phyloP scores from a whole-genome alignment of 257 asterid species.

The Paulownia fortunei region DNA sequence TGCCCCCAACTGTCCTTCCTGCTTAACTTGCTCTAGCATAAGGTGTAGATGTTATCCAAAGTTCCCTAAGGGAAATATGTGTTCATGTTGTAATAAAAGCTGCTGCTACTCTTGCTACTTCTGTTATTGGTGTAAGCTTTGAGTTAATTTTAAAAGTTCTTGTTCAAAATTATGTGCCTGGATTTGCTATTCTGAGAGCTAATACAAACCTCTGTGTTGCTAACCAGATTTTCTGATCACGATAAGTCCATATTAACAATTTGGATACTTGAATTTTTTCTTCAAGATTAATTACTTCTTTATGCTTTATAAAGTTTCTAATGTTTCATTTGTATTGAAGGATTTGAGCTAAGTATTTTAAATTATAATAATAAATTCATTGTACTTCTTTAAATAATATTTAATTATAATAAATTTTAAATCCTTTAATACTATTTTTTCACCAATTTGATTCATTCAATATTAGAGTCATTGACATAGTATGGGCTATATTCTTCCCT shows the following conservation, averaged over 20 bases:
- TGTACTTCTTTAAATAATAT: no score
- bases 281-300: no score
- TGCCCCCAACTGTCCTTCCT: conserved; percentile 41
- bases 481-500: not conserved
- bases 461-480: not conserved
- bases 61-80: conserved; percentile 44
- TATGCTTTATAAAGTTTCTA: no score
- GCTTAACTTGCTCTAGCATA: conserved; percentile 32
- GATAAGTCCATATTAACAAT: no score
- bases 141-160: not conserved
- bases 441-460: no score
- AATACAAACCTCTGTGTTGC: not conserved
- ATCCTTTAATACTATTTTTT: no score
- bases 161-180: not conserved
- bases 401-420: no score
- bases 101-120: conserved; percentile 48
- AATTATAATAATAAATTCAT: no score
- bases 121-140: conserved; percentile 47
- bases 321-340: no score
- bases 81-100: conserved; percentile 50
- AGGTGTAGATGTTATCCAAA: conserved; percentile 30
- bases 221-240: not conserved
- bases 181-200: not conserved
- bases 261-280: not conserved
- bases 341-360: no score